phyloP scores from a whole-genome alignment of 2,329 filamentous ascomycete species.

The Aspergillus sp. region DNA sequence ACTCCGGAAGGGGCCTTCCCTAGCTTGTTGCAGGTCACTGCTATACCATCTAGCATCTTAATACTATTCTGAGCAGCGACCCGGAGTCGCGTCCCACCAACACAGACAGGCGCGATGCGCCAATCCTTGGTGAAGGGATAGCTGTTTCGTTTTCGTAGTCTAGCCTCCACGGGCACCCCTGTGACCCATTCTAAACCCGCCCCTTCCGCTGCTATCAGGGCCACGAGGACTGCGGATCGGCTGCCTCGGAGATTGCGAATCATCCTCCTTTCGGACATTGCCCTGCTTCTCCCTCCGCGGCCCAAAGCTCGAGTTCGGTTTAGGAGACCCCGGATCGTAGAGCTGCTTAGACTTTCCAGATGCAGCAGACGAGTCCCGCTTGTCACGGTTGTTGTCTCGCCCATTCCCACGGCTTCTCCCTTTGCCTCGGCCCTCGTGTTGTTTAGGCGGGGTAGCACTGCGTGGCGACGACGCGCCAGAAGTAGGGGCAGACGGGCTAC shows the following conservation, averaged over 20 bases:
- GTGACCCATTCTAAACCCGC: slow-evolving; percentile 73
- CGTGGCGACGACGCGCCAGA: slow-evolving; percentile 65
- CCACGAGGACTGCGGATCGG: slow-evolving; percentile 74
- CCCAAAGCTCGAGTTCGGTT: slow-evolving; percentile 56
- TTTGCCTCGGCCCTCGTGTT: slow-evolving; percentile 42
- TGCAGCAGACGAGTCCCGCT: slow-evolving; percentile 44
- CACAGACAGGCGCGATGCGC: neutral
- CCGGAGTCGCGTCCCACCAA: neutral
- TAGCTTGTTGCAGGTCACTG: slow-evolving; percentile 27
- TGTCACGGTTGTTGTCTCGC: slow-evolving; percentile 39
- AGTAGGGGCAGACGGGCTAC: slow-evolving; percentile 50
- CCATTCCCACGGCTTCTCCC: slow-evolving; percentile 55
- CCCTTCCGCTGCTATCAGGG: slow-evolving; percentile 73
- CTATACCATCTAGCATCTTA: neutral
- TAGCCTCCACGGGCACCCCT: slow-evolving; percentile 57
- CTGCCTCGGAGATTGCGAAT: slow-evolving; percentile 48
- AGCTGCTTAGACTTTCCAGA: slow-evolving; percentile 58
- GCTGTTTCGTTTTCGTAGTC: slow-evolving; percentile 15
- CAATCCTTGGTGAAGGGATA: neutral
- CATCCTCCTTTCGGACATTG: slow-evolving; percentile 43
- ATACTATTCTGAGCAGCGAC: neutral
- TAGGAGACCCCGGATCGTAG: slow-evolving; percentile 75
- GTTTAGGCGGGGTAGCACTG: slow-evolving; percentile 60
- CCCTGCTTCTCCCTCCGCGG: slow-evolving; percentile 46
- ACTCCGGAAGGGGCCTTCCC: slow-evolving; percentile 56